Base-by-base conservation (phyloP, 768 basidiomycete species). In the Trametes villosa region DNA sequence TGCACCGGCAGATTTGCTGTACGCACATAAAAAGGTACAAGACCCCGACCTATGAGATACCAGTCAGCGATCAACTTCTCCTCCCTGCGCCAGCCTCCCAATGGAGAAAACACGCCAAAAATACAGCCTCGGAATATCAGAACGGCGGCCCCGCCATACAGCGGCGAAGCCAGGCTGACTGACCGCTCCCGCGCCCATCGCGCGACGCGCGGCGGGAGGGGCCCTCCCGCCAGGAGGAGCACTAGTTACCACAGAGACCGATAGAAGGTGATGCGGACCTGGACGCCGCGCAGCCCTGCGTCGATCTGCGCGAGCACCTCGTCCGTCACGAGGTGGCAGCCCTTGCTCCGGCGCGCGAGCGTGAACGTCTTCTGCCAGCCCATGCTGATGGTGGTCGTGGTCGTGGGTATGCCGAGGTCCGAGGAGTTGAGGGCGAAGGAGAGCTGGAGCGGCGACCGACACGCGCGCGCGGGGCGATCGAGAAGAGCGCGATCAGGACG, bases 331-430 rank as follows among this genome's bases (percentile, higher is more conserved):
- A 97, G 82, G 76, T 97, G 87, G 67, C 92, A 94, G 5, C 91
- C 91, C 71, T 84, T 84, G 47, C 72, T 68, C 31, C 74, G 75
- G 59, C 68, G 82, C 2, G 78, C 71, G 31, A 94, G 78, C 0
- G 82, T 83, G 66, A 96, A 95, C 6, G 87, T 87, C 72, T 86
- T 92, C 72, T 96, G 94, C 93, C 93, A 96, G 57, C 86, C 91
- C 94, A 96, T 96, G 42, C 11, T 30, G 27, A 20, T 31, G 11
- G 34, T 22, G 24, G 13, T 54, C 18, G 36, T 15, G 36, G 36
- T 38, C 36, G 36, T 38, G 36, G 36, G 36, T 38, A 38, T 38
- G 13, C 36, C 36, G 20, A 53, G 30, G 36, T 18, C 36, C 36
- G 20, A 53, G 30, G 36, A 33, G 42, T 31, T 18, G 34, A 29